Evolutionary conservation across 1,284 basidiomycete genomes (phyloP), one percentile per base, ranked within the genome.

Genomic region (Pseudozyma sp.): DNA sequence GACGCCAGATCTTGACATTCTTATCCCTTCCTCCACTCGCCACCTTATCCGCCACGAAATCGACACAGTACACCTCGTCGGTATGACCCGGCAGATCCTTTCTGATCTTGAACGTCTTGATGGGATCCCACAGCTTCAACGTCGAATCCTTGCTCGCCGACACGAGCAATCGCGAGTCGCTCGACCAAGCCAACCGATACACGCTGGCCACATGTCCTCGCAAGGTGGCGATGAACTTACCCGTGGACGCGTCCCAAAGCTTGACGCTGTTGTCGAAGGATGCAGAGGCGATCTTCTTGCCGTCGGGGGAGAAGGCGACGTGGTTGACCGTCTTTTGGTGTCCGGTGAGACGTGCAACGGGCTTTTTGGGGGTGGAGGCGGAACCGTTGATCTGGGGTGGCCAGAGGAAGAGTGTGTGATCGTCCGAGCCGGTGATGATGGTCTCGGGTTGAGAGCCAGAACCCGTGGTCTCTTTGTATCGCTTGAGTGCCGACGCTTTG

Each of bases 41-140:
- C 34, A 98, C 90, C 85, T 98, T 98, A 86, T 99, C 96, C 1
- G 94, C 96, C 13, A 80, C 75, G 51, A 81, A 84, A 53, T 82
- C 81, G 19, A 99, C 96, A 81, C 96, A 99, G 86, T 98, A 98
- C 30, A 99, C 96, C 85, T 99, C 97, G 81, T 99, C 96, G 0
- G 92, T 92, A 83, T 99, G 97, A 4, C 96, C 97, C 0, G 95
- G 94, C 29, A 99, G 88, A 84, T 99, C 96, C 4, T 89, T 90
- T 80, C 93, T 91, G 75, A 98, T 91, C 88, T 98, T 99, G 66
- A 67, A 81, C 50, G 77, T 80, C 45, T 70, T 69, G 52, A 84
- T 52, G 2, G 71, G 71, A 47, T 81, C 81, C 82, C 82, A 84
- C 31, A 84, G 65, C 50, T 84, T 84, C 61, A 99, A 86, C 1